Evolutionary conservation across 2,329 filamentous ascomycete species (phyloP).

Genomic region (Hansfordia pulvinata): DNA sequence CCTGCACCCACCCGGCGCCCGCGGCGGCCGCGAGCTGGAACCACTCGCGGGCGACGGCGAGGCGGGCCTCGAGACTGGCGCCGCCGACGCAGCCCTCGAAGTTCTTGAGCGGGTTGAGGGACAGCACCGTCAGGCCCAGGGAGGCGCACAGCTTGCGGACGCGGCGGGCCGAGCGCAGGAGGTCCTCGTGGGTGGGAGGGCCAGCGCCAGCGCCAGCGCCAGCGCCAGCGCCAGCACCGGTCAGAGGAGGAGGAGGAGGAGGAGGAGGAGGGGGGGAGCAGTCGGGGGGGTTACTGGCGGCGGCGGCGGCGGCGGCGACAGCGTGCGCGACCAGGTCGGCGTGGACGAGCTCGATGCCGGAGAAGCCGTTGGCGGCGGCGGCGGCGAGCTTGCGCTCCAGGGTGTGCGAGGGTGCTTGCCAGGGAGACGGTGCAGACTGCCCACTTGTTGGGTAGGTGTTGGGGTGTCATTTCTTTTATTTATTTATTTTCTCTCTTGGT

Average conservation of each 20-base stretch:
- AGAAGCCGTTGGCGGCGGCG: conserved; percentile 12
- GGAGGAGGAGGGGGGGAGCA: too few species aligned
- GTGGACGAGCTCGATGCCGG: conserved; percentile 18
- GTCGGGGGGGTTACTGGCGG: too few species aligned
- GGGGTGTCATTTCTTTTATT: too few species aligned
- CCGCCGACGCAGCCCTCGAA: conserved; percentile 16
- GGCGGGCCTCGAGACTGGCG: conserved; percentile 12
- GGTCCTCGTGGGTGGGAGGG: too few species aligned
- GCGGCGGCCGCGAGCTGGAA: conserved; percentile 13
- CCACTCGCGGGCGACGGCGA: conserved; percentile 16
- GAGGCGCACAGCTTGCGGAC: conserved; percentile 10
- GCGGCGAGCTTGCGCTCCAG: conserved; percentile 16
- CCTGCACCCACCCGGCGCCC: conserved; percentile 14
- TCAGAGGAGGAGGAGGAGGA: too few species aligned
- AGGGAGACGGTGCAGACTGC: too few species aligned
- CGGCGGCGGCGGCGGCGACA: conserved; percentile 3
- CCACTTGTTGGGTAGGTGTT: too few species aligned
- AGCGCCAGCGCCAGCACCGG: too few species aligned
- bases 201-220: too few species aligned
- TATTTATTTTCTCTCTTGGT: too few species aligned
- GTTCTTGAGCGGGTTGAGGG: conserved; percentile 20
- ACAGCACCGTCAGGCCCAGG: conserved; percentile 17
- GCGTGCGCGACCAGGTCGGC: conserved; percentile 13
- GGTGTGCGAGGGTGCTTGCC: conserved; percentile 14
- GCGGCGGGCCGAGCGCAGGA: conserved; percentile 7